Evolutionary conservation across 306 rosid species (phyloP).

Genomic region (Quercus wislizeni): DNA sequence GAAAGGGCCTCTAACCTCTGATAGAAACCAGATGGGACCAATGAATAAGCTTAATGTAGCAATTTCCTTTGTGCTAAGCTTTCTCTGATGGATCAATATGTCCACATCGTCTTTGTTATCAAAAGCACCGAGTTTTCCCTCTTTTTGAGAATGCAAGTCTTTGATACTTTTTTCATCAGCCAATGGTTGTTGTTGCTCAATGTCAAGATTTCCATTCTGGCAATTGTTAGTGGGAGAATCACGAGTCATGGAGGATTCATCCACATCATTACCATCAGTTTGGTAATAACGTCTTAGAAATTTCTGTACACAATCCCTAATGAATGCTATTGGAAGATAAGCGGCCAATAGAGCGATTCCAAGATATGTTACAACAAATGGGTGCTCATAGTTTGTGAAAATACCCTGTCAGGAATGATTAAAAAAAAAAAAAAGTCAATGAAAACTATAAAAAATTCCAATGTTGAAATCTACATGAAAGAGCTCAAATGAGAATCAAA

Average conservation of each 20-base stretch:
- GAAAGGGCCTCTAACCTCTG: conserved; percentile 16
- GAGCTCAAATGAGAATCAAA: not conserved
- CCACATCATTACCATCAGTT: not conserved
- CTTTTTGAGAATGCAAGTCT: not conserved
- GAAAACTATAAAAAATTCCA: not conserved
- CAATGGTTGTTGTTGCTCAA: conserved; percentile 14
- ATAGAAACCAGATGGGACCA: conserved; percentile 32
- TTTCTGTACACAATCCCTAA: conserved; percentile 19
- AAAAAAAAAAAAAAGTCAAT: not conserved
- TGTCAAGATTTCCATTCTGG: not conserved
- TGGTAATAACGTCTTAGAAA: not conserved
- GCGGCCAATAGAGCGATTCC: conserved; percentile 24
- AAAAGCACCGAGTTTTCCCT: conserved; percentile 4
- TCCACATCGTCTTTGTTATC: not conserved
- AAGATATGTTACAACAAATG: conserved; percentile 29
- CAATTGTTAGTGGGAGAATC: not conserved
- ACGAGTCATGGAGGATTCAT: not conserved
- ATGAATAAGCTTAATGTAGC: conserved; percentile 25
- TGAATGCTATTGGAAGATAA: conserved; percentile 30
- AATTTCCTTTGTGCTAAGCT: conserved; percentile 15
- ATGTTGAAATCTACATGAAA: not conserved
- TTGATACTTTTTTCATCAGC: not conserved
- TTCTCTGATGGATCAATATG: conserved; percentile 8
- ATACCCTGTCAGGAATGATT: conserved; percentile 13
- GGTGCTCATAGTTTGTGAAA: conserved; percentile 31